phyloP scores from a whole-genome alignment of 805 yeast species.

The Candida vartiovaarae region DNA sequence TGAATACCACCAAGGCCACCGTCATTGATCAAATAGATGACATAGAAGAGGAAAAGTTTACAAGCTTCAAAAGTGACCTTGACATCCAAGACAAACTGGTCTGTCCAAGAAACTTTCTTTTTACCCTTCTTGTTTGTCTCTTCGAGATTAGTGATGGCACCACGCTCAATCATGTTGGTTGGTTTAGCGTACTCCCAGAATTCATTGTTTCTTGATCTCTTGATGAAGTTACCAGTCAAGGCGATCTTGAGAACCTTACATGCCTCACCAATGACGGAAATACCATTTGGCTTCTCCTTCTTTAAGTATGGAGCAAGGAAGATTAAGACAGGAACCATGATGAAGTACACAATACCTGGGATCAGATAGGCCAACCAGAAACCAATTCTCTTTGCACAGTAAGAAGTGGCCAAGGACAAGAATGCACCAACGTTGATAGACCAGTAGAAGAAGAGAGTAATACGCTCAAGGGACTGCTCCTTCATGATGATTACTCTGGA shows the following conservation, averaged over 20 bases:
- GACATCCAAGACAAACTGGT: slow-evolving; percentile 69
- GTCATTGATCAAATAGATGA: slow-evolving; percentile 68
- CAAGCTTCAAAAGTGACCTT: slow-evolving; percentile 60
- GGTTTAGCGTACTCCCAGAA: slow-evolving; percentile 60
- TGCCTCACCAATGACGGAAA: slow-evolving; percentile 38
- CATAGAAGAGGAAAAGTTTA: slow-evolving; percentile 64
- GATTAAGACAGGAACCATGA: slow-evolving; percentile 44
- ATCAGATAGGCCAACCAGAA: slow-evolving; percentile 71
- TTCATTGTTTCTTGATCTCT: slow-evolving; percentile 31
- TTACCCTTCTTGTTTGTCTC: slow-evolving; percentile 18
- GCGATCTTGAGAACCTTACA: slow-evolving; percentile 35
- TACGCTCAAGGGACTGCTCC: slow-evolving; percentile 61
- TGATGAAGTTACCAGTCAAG: slow-evolving; percentile 35
- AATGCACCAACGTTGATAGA: slow-evolving; percentile 72
- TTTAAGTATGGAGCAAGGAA: slow-evolving; percentile 22
- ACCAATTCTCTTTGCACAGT: slow-evolving; percentile 57
- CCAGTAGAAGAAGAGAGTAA: slow-evolving; percentile 70
- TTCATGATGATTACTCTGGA: slow-evolving; percentile 66
- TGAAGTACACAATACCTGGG: slow-evolving; percentile 53
- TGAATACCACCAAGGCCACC: slow-evolving; percentile 47
- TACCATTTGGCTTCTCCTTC: slow-evolving; percentile 23
- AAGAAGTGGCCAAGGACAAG: slow-evolving; percentile 71
- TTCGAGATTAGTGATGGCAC: slow-evolving; percentile 22
- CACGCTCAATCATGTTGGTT: slow-evolving; percentile 37
- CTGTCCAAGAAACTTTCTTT: slow-evolving; percentile 44